These are phyloP conservation scores for Cardamine resedifolia DNA, from an alignment of 345 rosid species.

Conservation along the genomic window DNA sequence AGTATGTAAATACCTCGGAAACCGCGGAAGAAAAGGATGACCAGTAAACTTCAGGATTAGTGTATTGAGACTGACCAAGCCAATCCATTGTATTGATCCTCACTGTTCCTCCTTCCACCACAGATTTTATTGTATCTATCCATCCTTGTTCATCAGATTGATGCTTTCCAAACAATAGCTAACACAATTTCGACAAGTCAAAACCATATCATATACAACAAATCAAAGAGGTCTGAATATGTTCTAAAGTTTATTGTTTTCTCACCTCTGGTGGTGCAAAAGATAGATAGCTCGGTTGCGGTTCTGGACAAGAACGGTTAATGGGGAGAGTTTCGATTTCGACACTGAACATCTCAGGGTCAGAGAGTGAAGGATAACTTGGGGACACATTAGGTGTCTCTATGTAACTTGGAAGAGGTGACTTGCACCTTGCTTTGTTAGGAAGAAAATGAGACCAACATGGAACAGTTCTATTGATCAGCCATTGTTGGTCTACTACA, in stretches of 20 bases:
- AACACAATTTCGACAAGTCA: constrained; percentile 27
- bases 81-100: constrained; percentile 89
- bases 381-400: constrained; percentile 52
- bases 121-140: constrained; percentile 79
- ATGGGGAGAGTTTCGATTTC: constrained; percentile 47
- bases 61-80: constrained; percentile 89
- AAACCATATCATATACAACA: constrained; percentile 10
- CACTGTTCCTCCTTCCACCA: constrained; percentile 53
- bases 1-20: constrained; percentile 62
- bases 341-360: constrained; percentile 52
- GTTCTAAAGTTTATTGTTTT: neutral
- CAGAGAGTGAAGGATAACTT: constrained; percentile 65
- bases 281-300: constrained; percentile 60
- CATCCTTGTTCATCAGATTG: constrained; percentile 85
- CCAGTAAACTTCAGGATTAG: constrained; percentile 62
- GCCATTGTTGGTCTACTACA: constrained; percentile 70
- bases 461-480: constrained; percentile 71
- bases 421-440: constrained; percentile 51
- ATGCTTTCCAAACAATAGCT: constrained; percentile 72
- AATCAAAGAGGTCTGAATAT: constrained; percentile 11
- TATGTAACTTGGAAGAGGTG: constrained; percentile 60
- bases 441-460: constrained; percentile 86
- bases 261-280: constrained; percentile 96
- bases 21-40: constrained; percentile 70
- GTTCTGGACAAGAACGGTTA: constrained; percentile 37